Evolutionary conservation across 2,329 filamentous ascomycete genomes (phyloP).

Genomic region (Cladosporium sp.): DNA sequence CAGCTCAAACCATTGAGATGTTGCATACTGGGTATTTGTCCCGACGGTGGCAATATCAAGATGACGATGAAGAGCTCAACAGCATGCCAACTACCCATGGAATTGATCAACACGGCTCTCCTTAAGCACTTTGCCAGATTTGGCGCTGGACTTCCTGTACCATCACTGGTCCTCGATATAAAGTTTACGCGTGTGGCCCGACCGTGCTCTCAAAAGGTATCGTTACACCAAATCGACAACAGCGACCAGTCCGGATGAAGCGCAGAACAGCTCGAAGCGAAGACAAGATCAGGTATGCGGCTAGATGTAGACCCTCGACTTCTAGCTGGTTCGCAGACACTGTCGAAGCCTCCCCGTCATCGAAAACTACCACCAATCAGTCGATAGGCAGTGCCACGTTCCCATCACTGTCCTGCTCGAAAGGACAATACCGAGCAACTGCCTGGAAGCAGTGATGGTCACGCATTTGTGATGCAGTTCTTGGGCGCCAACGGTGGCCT

Average conservation of each 20-base stretch:
- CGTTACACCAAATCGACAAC: neutral
- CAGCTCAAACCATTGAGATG: neutral
- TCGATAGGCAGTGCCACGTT: neutral
- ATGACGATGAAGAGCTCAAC: neutral
- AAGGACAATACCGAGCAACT: neutral
- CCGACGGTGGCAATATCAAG: neutral
- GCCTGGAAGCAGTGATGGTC: neutral
- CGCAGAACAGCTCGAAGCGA: neutral
- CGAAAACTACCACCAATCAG: neutral
- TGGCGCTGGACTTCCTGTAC: neutral
- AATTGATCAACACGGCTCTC: neutral
- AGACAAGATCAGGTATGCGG: neutral
- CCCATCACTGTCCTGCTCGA: neutral
- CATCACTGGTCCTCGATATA: neutral
- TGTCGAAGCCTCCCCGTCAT: neutral
- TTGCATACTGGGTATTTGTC: neutral
- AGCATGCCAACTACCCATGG: neutral
- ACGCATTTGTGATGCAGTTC: neutral
- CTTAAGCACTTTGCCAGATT: neutral
- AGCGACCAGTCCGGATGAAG: neutral
- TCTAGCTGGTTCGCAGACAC: neutral
- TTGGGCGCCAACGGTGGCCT: neutral
- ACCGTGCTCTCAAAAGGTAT: neutral
- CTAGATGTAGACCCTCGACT: neutral
- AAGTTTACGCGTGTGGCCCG: neutral